Evolutionary conservation across 106 monocot genomes (phyloP), one percentile per base, ranked within the genome.

Genomic region (Apostasia ramifera): DNA sequence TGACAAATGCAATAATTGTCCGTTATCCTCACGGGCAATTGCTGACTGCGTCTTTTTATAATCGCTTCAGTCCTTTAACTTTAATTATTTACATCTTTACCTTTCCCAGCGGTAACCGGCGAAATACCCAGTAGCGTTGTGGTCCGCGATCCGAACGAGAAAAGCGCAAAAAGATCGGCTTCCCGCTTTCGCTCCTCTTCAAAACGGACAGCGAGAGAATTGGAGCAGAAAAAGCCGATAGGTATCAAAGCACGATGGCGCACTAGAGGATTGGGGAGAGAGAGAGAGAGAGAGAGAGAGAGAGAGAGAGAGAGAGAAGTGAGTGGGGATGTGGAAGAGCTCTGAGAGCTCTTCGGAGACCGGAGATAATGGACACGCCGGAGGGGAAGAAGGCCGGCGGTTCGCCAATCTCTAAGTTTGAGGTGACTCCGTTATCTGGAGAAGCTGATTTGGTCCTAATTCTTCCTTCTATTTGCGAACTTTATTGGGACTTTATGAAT

Each of bases 381-480:
- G 67, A 68, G 52, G 39, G 67, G 67, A 68, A 53, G 53, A 68
- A 68, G 67, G 54, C 54, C 40, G 67, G 0, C 14, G 67, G 67
- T n/a, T 6, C 67, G 67, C 53, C 52, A 11, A 46, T 68, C 52
- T 68, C 67, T 5, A 68, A 53, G 53, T 52, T 68, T 53, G 67
- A 68, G 67, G 67, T 68, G 26, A 26, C 26, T 26, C 26, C 26
- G 26, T 26, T 26, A 26, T 26, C 26, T 26, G 26, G 26, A 26
- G 26, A 26, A 26, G 26, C 26, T 26, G 26, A 26, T 26, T 42
- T 41, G 67, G 44, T 54, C 26, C 39, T 2, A 26, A 38, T 9
- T 2, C 9, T 45, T 53, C 1, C 66, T 41, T 10, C 40, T 4
- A 10, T 52, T 52, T 10, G 26, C 26, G 26, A 52, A 6, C 52